Evolutionary conservation across 495 filamentous ascomycete genomes (phyloP), one percentile per base, ranked within the genome.

Genomic region (Acidomyces sp.): DNA sequence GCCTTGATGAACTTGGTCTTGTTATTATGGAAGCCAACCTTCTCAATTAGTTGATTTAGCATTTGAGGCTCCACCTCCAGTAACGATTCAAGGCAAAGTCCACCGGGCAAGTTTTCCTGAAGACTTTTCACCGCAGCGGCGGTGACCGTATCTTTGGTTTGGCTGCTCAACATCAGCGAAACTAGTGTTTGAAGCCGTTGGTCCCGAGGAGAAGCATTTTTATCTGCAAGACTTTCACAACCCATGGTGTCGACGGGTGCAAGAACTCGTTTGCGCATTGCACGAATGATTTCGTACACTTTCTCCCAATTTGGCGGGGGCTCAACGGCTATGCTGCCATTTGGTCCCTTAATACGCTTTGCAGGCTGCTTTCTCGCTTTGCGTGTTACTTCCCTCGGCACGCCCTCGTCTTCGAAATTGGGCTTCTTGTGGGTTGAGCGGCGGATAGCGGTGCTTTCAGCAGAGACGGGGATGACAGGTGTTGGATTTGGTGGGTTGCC

Each of bases 181-280:
- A 92, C 72, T 20, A 99, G 70, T 3, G 85, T 96, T 44, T 99
- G 90, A 56, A 92, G 93, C 2, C 92, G 74, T 46, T 74, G 74
- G 55, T 88, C 83, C 6, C 55, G 57, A 24, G 77, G 67, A 16
- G 63, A 65, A 1, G 62, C 62, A 19, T 55, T 56, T 0, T 62
- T 45, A 26, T 70, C 62, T 0, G 78, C 83, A 1, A 95, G 69
- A 11, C 78, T 72, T 46, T 88, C 85, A 55, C 90, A 97, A 15
- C 90, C 90, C 90, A 97, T 95, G 0, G 92, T 95, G 62, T 97
- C 90, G 0, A 97, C 90, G 1, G 88, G 83, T 3, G 90, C 90
- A 0, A 70, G 66, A n/a, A 80, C 71, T 10, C 64, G 60, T 38
- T 68, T 67, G 2, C 90, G 77, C 84, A 95, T 95, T 52, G 72